Evolutionary conservation across 2,329 filamentous ascomycete species (phyloP).

Genomic region (Ceratocystis eucalypticola): DNA sequence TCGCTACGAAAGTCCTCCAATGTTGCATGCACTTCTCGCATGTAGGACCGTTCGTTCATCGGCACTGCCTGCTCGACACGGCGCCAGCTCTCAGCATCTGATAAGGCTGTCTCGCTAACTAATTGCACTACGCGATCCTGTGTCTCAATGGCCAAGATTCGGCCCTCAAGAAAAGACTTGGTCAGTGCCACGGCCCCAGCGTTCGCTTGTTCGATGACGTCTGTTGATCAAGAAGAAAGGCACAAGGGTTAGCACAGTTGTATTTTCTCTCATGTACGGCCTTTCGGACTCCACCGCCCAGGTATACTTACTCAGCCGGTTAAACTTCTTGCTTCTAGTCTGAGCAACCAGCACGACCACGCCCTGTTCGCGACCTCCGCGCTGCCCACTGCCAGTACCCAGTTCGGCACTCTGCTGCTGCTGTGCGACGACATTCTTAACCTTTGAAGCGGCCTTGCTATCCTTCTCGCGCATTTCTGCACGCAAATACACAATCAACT

Average conservation of each 20-base stretch:
- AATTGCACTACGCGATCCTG: constrained; percentile 69
- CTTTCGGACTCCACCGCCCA: not conserved
- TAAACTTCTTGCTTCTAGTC: constrained; percentile 81
- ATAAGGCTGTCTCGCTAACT: constrained; percentile 59
- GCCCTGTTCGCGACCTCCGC: constrained; percentile 42
- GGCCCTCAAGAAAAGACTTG: constrained; percentile 58
- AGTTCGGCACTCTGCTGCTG: constrained; percentile 10
- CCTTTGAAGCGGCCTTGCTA: constrained; percentile 39
- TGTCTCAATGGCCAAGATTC: constrained; percentile 77
- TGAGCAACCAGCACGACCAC: constrained; percentile 75
- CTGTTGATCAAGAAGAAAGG: constrained; percentile 24
- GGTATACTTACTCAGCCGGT: constrained; percentile 42
- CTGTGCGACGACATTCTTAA: constrained; percentile 26
- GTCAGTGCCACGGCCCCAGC: constrained; percentile 46
- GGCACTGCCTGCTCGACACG: constrained; percentile 64
- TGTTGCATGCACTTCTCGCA: constrained; percentile 69
- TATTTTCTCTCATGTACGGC: not conserved
- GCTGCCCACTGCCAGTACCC: constrained; percentile 24
- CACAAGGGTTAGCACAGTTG: too few relatives aligned
- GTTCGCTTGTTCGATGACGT: constrained; percentile 70
- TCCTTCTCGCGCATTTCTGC: constrained; percentile 71
- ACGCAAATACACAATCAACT: constrained; percentile 68
- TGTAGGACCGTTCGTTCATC: constrained; percentile 65
- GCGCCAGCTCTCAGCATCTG: constrained; percentile 73
- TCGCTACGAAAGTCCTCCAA: constrained; percentile 48